These are phyloP conservation scores for Zygosaccharomyces sapae DNA, from an alignment of 1,139 yeast genomes.

Conservation along the genomic window DNA sequence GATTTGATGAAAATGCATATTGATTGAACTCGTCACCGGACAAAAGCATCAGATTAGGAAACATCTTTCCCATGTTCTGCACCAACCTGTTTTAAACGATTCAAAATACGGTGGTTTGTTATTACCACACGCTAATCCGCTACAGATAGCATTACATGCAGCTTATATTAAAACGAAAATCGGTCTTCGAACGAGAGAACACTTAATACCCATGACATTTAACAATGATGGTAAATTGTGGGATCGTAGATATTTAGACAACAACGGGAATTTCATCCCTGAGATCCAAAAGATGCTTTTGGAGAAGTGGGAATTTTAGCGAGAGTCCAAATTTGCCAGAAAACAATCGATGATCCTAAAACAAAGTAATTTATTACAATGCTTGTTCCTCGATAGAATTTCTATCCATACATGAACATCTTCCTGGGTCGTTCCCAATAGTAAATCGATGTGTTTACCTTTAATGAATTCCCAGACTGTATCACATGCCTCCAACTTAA, in stretches of 20 bases:
- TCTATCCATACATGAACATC: constrained; percentile 22
- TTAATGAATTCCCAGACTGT: constrained; percentile 18
- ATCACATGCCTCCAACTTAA: constrained; percentile 19
- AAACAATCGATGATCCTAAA: constrained; percentile 21
- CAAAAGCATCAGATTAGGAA: constrained; percentile 45
- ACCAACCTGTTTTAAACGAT: constrained; percentile 34
- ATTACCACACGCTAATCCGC: constrained; percentile 8
- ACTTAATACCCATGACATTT: constrained; percentile 22
- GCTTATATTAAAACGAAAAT: constrained; percentile 28
- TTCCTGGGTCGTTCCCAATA: constrained; percentile 16
- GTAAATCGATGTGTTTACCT: constrained; percentile 10
- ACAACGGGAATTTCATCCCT: constrained; percentile 17
- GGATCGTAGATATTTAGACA: constrained; percentile 16
- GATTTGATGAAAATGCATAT: constrained; percentile 27
- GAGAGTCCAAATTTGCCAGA: constrained; percentile 16
- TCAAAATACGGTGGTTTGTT: constrained; percentile 27
- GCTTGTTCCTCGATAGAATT: constrained; percentile 19
- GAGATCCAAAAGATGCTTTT: constrained; percentile 14
- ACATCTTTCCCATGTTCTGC: constrained; percentile 32
- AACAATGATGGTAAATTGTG: constrained; percentile 16
- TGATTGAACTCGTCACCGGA: constrained; percentile 42
- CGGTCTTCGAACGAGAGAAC: constrained; percentile 22
- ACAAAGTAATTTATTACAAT: constrained; percentile 20
- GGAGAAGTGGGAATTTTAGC: constrained; percentile 15
- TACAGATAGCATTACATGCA: constrained; percentile 36